phyloP scores from a whole-genome alignment of 2,329 filamentous ascomycete genomes.

The Fusarium kyushuense region DNA sequence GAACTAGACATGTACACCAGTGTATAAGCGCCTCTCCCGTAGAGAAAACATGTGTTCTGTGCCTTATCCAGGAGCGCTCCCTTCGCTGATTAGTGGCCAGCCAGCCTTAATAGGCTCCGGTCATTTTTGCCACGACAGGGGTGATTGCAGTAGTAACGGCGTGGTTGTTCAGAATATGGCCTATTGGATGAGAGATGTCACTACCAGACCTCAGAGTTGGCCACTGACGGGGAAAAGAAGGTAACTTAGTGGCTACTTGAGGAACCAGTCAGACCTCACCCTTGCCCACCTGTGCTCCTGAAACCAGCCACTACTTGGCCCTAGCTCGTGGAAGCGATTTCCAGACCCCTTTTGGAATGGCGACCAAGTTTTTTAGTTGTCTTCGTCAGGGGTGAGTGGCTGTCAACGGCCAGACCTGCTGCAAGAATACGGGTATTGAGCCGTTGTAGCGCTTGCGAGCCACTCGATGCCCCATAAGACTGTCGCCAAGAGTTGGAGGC shows the following conservation, averaged over 20 bases:
- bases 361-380: conserved; percentile 28
- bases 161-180: conserved; percentile 22
- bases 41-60: background rate
- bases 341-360: conserved; percentile 30
- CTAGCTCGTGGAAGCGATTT: conserved; percentile 30
- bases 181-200: conserved; percentile 42
- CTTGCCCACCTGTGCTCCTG: conserved; percentile 37
- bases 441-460: conserved; percentile 35
- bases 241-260: conserved; percentile 39
- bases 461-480: conserved; percentile 41
- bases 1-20: conserved; percentile 9
- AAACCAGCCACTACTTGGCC: conserved; percentile 45
- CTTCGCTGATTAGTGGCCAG: background rate
- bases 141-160: conserved; percentile 32
- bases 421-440: conserved; percentile 20
- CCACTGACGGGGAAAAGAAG: conserved; percentile 23
- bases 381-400: conserved; percentile 33
- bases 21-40: conserved; percentile 22
- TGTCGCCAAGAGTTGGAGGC: conserved; percentile 36
- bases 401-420: conserved; percentile 30
- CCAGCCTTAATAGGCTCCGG: conserved; percentile 1
- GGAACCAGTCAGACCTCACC: conserved; percentile 8
- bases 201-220: conserved; percentile 42
- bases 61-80: background rate
- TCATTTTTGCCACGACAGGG: conserved; percentile 27